Evolutionary conservation across 345 rosid species (phyloP).

Genomic region (Eucalyptus curtisii): DNA sequence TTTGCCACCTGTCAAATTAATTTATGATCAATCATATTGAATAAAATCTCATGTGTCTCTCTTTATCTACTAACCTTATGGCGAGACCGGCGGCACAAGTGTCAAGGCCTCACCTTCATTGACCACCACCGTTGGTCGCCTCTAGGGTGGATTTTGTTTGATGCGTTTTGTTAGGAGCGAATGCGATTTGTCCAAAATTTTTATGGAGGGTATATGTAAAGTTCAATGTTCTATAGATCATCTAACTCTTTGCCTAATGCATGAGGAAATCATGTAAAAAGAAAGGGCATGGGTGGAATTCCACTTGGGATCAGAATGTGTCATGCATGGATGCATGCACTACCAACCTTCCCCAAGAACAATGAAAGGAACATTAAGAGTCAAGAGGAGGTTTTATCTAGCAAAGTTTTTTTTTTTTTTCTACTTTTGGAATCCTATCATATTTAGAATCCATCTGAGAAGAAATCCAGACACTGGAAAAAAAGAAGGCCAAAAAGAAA

Average conservation of each 20-base stretch:
- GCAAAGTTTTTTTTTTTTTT: not conserved
- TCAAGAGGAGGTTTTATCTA: conserved; percentile 9
- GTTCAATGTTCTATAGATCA: not conserved
- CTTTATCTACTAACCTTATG: not conserved
- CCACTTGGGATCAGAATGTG: not conserved
- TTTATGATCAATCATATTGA: not conserved
- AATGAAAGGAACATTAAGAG: not conserved
- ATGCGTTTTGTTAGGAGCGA: not conserved
- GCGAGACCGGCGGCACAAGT: not conserved
- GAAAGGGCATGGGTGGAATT: conserved; percentile 6
- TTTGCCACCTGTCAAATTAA: not conserved
- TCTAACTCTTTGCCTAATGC: conserved; percentile 27
- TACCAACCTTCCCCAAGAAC: not conserved
- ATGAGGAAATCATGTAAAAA: conserved; percentile 25
- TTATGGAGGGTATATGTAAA: not conserved
- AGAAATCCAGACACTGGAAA: not conserved
- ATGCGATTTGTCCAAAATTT: not conserved
- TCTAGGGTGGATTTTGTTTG: not conserved
- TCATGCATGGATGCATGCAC: conserved; percentile 2
- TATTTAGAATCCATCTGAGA: conserved; percentile 6
- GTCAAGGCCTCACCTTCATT: not conserved
- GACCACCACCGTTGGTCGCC: not conserved
- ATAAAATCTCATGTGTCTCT: not conserved
- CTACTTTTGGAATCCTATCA: conserved; percentile 19
- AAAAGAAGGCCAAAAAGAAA: not conserved